Percentiles rank a stretch among this genome's conserved stretches.
Conservation (phyloP, 202 grass and related monocot species). For the Cymbopogon flexuosus region DNA sequence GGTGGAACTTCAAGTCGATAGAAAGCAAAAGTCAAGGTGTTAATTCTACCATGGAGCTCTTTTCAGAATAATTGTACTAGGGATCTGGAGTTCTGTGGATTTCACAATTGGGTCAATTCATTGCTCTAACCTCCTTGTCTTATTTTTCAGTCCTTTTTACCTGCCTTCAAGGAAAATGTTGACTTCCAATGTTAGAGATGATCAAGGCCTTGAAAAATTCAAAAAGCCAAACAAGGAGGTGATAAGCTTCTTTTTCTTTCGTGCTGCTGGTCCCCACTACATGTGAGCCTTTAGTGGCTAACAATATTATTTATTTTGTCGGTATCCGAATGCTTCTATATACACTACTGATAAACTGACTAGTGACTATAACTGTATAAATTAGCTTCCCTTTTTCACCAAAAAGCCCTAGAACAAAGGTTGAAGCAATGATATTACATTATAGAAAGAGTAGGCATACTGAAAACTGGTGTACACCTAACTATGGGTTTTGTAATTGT, state of each 20-base stretch:
- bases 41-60: not conserved
- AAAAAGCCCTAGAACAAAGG: not conserved
- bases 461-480: not conserved
- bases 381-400: not conserved
- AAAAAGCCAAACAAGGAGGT: slow-evolving; percentile 60
- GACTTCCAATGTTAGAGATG: slow-evolving; percentile 36
- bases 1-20: slow-evolving; percentile 17
- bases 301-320: slow-evolving; percentile 4
- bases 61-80: not conserved
- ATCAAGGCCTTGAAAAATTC: slow-evolving; percentile 23
- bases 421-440: not conserved
- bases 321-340: not conserved
- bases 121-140: slow-evolving; percentile 20
- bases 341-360: slow-evolving; percentile 6
- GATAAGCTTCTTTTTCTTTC: slow-evolving; percentile 15
- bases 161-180: slow-evolving; percentile 49
- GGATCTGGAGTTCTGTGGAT: slow-evolving; percentile 6
- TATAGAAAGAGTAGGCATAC: not conserved
- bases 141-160: slow-evolving; percentile 47
- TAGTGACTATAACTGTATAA: slow-evolving; percentile 9
- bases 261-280: not conserved
- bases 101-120: slow-evolving; percentile 10
- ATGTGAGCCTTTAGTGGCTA: not conserved
- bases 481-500: slow-evolving; percentile 8
- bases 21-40: slow-evolving; percentile 43